Evolutionary conservation across 495 filamentous ascomycete genomes (phyloP).

Genomic region (Talaromyces thailandensis): DNA sequence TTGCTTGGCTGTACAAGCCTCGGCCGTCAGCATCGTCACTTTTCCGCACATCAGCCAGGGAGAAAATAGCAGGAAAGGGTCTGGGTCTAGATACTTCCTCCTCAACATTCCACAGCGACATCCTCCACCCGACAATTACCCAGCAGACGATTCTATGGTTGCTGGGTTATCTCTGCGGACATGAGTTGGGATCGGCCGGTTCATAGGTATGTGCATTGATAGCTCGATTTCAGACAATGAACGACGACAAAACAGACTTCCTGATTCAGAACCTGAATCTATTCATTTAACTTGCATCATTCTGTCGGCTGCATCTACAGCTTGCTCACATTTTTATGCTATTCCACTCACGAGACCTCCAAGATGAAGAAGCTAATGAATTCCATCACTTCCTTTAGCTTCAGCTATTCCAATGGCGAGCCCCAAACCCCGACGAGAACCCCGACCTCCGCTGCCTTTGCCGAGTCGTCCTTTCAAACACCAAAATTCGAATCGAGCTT

Average conservation of each 20-base stretch:
- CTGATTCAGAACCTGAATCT: not conserved
- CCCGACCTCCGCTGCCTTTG: constrained; percentile 55
- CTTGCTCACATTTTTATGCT: not conserved
- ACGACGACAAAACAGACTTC: not conserved
- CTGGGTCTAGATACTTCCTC: not conserved
- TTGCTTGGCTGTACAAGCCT: not conserved
- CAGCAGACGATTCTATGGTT: constrained; percentile 25
- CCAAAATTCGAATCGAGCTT: constrained; percentile 51
- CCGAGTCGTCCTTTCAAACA: constrained; percentile 56
- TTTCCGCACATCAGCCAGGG: not conserved
- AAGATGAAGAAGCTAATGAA: constrained; percentile 28
- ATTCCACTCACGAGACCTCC: not conserved
- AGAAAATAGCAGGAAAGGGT: not conserved
- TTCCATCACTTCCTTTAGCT: constrained; percentile 42
- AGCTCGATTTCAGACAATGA: constrained; percentile 1
- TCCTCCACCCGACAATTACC: constrained; percentile 16
- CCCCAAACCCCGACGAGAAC: constrained; percentile 71
- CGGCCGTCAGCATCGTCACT: not conserved
- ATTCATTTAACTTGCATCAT: not conserved
- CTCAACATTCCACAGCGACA: constrained; percentile 10
- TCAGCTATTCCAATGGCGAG: constrained; percentile 69
- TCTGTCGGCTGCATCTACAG: not conserved
- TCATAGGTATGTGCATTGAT: constrained; percentile 51
- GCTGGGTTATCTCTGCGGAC: constrained; percentile 36
- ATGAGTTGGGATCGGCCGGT: constrained; percentile 72